Base-by-base conservation (phyloP, 768 basidiomycete genomes). In the Pleurotus citrinopileatus region DNA sequence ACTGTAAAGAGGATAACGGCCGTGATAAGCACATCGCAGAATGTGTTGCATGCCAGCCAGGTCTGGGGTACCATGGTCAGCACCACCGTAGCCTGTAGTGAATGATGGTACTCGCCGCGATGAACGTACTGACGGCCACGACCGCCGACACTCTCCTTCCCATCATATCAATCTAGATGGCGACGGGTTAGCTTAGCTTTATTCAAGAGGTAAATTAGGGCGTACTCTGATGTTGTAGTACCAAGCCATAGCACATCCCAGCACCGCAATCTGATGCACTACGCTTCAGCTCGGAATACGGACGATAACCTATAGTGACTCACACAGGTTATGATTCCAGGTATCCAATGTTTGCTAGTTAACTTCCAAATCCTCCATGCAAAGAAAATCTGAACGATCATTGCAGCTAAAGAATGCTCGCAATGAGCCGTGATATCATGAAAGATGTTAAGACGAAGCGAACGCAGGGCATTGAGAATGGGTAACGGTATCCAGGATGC, bases 371-470 rank as follows among this genome's bases (percentile, higher is more conserved):
- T 43, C 29, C 42, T 34, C 53, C 60, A 61, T 17, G 53, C 38
- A 45, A 54, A 61, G 52, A 61, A 61, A 10, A 17, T 20, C 19
- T 61, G 60, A 12, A 53, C 59, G n/a, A 57, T 40, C 10, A 42
- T n/a, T 2, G 45, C 27, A 4, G 27, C 45, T 47, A 12, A 6
- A 1, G 13, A 8, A 19, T 19, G 1, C 13, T 19, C 42, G 12
- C 3, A 57, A 15, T 12, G 25, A 10, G n/a, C 22, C n/a, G n/a
- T n/a, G n/a, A n/a, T n/a, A n/a, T n/a, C n/a, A n/a, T n/a, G n/a
- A n/a, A n/a, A n/a, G n/a, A n/a, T n/a, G n/a, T n/a, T n/a, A n/a
- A n/a, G n/a, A n/a, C n/a, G n/a, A n/a, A n/a, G n/a, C 58, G 56
- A 28, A 53, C 8, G 20, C 7, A 40, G 53, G 26, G 20, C 57